Percentiles rank a stretch among this genome's conserved stretches.
Conservation (phyloP, 2,329 filamentous ascomycete genomes). For the Phaeomoniella chlamydospora region DNA sequence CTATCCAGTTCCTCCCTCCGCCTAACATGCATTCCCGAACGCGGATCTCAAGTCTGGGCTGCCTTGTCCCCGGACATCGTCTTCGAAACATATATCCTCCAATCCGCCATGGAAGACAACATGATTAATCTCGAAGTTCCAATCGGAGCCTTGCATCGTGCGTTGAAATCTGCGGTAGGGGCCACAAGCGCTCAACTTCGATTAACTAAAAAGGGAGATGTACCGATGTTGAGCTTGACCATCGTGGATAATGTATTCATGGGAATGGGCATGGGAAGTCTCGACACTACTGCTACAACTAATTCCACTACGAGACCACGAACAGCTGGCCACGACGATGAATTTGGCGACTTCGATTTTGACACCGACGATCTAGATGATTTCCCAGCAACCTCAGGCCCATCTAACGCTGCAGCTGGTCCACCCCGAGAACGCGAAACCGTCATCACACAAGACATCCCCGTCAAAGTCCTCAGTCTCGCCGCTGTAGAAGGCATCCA, state of each 20-base stretch:
- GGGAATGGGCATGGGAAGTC: slow-evolving; percentile 28
- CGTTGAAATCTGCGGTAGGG: slow-evolving; percentile 76
- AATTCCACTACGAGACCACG: too few species aligned
- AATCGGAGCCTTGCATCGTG: slow-evolving; percentile 72
- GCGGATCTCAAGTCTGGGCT: slow-evolving; percentile 94
- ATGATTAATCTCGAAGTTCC: slow-evolving; percentile 95
- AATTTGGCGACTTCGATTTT: slow-evolving; percentile 10
- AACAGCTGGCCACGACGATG: slow-evolving; percentile 3
- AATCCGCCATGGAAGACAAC: slow-evolving; percentile 69
- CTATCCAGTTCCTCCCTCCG: slow-evolving; percentile 76
- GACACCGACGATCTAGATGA: slow-evolving; percentile 25
- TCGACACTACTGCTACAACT: slow-evolving; percentile 13
- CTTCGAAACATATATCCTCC: slow-evolving; percentile 78
- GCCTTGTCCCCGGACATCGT: slow-evolving; percentile 60
- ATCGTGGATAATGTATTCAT: slow-evolving; percentile 62
- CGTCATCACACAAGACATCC: slow-evolving; percentile 86
- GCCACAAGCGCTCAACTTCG: slow-evolving; percentile 72
- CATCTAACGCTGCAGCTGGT: slow-evolving; percentile 31
- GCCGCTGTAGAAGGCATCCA: slow-evolving; percentile 82
- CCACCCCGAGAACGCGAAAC: slow-evolving; percentile 65
- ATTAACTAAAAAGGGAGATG: slow-evolving; percentile 80
- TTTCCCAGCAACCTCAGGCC: slow-evolving; percentile 30
- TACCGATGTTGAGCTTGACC: slow-evolving; percentile 78
- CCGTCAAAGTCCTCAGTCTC: slow-evolving; percentile 76
- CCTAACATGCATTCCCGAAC: slow-evolving; percentile 90